phyloP scores from a whole-genome alignment of 192 early-diverging fungal species.

The Gaertneriomyces sp. region DNA sequence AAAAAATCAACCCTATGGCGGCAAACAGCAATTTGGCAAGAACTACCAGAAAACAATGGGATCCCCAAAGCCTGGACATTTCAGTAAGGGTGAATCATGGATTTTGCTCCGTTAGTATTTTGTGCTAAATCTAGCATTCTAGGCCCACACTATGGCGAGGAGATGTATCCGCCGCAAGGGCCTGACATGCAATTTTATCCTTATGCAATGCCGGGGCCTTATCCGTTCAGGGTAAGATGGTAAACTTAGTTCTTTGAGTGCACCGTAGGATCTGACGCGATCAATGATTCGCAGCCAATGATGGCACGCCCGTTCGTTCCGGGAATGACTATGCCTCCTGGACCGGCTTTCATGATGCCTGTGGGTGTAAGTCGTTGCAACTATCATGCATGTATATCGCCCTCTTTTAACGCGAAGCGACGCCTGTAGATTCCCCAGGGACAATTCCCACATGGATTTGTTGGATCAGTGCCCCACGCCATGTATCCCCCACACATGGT shows the following conservation, averaged over 20 bases:
- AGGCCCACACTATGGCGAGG: constrained; percentile 13
- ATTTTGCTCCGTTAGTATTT: neutral
- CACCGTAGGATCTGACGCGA: neutral
- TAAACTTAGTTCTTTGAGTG: neutral
- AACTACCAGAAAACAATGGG: constrained; percentile 4
- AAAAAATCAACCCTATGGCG: neutral
- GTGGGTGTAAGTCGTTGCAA: neutral
- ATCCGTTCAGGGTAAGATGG: constrained; percentile 20
- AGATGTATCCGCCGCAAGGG: constrained; percentile 15
- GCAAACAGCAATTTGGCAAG: constrained; percentile 17
- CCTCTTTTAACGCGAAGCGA: too few species aligned
- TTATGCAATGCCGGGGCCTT: constrained; percentile 9
- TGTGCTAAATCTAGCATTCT: neutral
- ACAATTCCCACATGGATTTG: constrained; percentile 18
- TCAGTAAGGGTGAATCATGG: neutral
- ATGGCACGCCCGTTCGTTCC: constrained; percentile 18
- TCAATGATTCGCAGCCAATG: constrained; percentile 15
- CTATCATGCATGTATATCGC: too few species aligned
- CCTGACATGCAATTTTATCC: constrained; percentile 3
- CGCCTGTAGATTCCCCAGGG: constrained; percentile 6
- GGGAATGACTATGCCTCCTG: constrained; percentile 25
- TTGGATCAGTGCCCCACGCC: constrained; percentile 2
- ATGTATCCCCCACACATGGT: constrained; percentile 18
- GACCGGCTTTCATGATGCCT: constrained; percentile 18
- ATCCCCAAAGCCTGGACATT: constrained; percentile 2